These are phyloP conservation scores for Incumbomyces lentus DNA, from an alignment of 2,329 filamentous ascomycete species.

Conservation along the genomic window DNA sequence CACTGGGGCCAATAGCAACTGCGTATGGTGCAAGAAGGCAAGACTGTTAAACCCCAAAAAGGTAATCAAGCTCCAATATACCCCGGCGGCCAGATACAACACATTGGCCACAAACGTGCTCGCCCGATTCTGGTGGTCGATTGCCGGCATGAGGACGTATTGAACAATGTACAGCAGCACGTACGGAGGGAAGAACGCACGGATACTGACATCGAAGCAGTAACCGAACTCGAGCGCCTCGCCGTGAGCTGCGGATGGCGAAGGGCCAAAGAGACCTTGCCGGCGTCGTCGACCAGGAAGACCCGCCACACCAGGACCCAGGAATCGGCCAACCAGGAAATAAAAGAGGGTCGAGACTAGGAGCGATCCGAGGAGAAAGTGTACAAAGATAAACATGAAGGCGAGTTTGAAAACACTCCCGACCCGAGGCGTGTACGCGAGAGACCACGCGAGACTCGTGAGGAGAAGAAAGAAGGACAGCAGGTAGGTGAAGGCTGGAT, in stretches of 20 bases:
- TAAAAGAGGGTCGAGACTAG: slow-evolving; percentile 53
- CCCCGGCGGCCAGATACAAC: slow-evolving; percentile 54
- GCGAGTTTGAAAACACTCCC: slow-evolving; percentile 37
- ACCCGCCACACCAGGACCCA: slow-evolving; percentile 42
- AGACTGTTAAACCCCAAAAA: slow-evolving; percentile 61
- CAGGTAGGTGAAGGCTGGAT: slow-evolving; percentile 60
- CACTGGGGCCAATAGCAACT: slow-evolving; percentile 53
- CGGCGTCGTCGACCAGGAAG: slow-evolving; percentile 37
- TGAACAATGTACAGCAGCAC: slow-evolving; percentile 57
- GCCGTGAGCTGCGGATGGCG: slow-evolving; percentile 31
- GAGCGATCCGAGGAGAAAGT: slow-evolving; percentile 53
- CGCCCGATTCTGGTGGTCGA: slow-evolving; percentile 33
- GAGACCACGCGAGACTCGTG: slow-evolving; percentile 48
- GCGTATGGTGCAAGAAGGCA: slow-evolving; percentile 57
- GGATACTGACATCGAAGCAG: slow-evolving; percentile 59
- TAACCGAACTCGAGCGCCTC: slow-evolving; percentile 60
- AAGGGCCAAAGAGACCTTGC: slow-evolving; percentile 49
- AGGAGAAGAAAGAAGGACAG: slow-evolving; percentile 55
- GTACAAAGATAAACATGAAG: slow-evolving; percentile 42
- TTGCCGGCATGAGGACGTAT: slow-evolving; percentile 55
- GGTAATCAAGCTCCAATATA: slow-evolving; percentile 58
- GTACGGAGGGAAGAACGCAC: slow-evolving; percentile 59
- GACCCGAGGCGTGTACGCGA: slow-evolving; percentile 42
- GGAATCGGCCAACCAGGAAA: slow-evolving; percentile 51
- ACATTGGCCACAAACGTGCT: slow-evolving; percentile 53